Evolutionary conservation across 2,329 filamentous ascomycete genomes (phyloP), one percentile per base, ranked within the genome.

Genomic region (Ophiostoma fasciatum): DNA sequence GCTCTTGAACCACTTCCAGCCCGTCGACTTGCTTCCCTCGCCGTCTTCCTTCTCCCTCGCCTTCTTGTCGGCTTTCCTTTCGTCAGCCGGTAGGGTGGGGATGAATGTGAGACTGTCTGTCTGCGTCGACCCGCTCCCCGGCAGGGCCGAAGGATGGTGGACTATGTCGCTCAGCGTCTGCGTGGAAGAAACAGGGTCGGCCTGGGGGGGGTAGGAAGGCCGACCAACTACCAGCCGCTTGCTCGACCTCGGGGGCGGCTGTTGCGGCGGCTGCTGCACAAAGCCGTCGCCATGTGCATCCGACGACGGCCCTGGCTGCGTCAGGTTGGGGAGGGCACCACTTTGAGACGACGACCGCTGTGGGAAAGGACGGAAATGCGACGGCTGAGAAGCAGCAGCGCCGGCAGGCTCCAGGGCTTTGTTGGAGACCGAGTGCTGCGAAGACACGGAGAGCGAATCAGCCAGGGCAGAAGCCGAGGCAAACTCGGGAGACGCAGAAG

Each of bases 61-160:
- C 47, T 78, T 83, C 52, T 74, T 77, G n/a, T 87, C 81, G 0
- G 62, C 49, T 48, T 80, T 83, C 54, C 74, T 80, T 36, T 90
- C 82, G 39, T 87, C 81, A 3, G 62, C 49, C 35, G 49, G 62
- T 30, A 81, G 62, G 0, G 78, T 88, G 1, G 85, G 82, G 35
- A 90, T 85, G 46, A 85, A 79, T 0, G 82, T 84, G 12, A 92
- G 61, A 33, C 68, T 74, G 54, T 90, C 84, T 1, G 82, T 88
- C 31, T 81, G 71, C 7, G 54, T 59, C 7, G 70, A 77, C 38
- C 64, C 72, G 37, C 74, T 76, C 11, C 79, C 79, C 17, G 80
- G 76, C 3, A 88, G 58, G 20, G 74, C 64, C n/a, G 82, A 74
- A 4, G 79, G 72, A 41, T 70, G 67, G 21, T 70, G 70, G 9